Conservation (phyloP, 2,329 filamentous ascomycete species). For the Pseudomassariella vexata region DNA sequence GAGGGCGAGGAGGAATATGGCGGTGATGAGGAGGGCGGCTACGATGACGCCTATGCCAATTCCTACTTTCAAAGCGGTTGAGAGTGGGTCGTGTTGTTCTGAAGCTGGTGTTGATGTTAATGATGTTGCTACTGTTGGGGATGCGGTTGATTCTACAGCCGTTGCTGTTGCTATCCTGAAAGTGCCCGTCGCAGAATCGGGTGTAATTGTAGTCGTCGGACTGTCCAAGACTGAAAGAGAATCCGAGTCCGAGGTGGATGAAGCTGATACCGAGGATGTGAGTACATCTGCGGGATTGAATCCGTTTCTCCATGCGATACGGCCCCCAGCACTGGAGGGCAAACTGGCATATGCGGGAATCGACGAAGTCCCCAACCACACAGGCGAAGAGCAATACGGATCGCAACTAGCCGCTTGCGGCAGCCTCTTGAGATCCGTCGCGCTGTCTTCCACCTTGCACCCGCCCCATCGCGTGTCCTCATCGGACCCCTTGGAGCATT, state of each 20-base stretch:
- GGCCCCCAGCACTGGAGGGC: slow-evolving; percentile 2
- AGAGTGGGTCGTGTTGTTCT: slow-evolving; percentile 1
- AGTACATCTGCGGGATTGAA: slow-evolving; percentile 7
- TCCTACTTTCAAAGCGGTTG: slow-evolving; percentile 6
- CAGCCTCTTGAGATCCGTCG: slow-evolving; percentile 4
- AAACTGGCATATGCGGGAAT: slow-evolving; percentile 6
- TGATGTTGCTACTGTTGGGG: too few relatives aligned
- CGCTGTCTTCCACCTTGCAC: slow-evolving; percentile 4
- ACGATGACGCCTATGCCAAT: slow-evolving; percentile 7
- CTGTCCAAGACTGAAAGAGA: too few relatives aligned
- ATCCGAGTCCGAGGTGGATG: too few relatives aligned
- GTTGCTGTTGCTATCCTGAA: too few relatives aligned
- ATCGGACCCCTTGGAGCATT: slow-evolving; percentile 4
- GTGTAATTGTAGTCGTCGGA: too few relatives aligned
- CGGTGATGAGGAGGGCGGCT: slow-evolving; percentile 4
- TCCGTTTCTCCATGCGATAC: slow-evolving; percentile 5
- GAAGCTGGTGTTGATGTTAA: too few relatives aligned
- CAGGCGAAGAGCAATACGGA: slow-evolving; percentile 2
- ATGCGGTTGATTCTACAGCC: too few relatives aligned
- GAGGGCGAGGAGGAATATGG: not conserved
- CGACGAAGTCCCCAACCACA: not conserved
- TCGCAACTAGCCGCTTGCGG: slow-evolving; percentile 7
- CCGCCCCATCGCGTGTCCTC: slow-evolving; percentile 6
- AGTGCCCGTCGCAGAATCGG: too few relatives aligned
- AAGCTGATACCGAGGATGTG: too few relatives aligned